These are phyloP conservation scores for Botrytis elliptica DNA, from an alignment of 2,329 filamentous ascomycete genomes.

Conservation along the genomic window DNA sequence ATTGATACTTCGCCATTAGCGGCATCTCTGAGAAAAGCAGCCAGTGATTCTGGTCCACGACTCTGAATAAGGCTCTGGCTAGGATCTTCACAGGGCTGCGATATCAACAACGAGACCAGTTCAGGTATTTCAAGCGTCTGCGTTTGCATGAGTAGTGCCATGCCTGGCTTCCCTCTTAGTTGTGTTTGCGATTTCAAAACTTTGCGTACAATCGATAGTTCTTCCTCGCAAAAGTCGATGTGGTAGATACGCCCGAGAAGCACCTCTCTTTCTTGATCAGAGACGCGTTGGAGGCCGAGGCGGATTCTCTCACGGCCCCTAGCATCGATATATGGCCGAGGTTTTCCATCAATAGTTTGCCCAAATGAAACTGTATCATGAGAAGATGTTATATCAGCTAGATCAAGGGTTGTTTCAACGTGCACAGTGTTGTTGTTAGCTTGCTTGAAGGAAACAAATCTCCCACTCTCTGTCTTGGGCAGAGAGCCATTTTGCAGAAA, in stretches of 20 bases:
- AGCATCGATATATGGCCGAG: constrained; percentile 24
- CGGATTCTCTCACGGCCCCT: constrained; percentile 16
- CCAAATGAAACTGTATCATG: not conserved
- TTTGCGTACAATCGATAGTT: constrained; percentile 17
- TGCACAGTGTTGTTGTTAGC: not conserved
- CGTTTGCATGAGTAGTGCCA: constrained; percentile 10
- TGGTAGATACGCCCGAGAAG: constrained; percentile 21
- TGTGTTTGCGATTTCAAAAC: constrained; percentile 6
- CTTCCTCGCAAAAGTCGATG: constrained; percentile 28
- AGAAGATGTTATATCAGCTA: not conserved
- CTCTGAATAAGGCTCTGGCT: constrained; percentile 56
- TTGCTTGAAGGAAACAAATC: not conserved
- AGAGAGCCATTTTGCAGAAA: not conserved
- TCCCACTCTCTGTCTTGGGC: not conserved
- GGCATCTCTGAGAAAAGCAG: constrained; percentile 28
- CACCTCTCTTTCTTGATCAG: constrained; percentile 1
- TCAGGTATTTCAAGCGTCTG: constrained; percentile 17
- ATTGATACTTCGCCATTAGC: constrained; percentile 17
- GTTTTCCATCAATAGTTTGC: not conserved
- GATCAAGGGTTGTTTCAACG: not conserved
- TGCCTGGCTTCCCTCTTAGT: not conserved
- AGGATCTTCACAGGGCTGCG: constrained; percentile 32
- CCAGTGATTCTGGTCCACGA: constrained; percentile 44
- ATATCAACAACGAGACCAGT: constrained; percentile 5
- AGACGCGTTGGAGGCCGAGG: constrained; percentile 20